Base-by-base conservation (phyloP, 768 basidiomycete genomes). In the Filobasidium wieringae region DNA sequence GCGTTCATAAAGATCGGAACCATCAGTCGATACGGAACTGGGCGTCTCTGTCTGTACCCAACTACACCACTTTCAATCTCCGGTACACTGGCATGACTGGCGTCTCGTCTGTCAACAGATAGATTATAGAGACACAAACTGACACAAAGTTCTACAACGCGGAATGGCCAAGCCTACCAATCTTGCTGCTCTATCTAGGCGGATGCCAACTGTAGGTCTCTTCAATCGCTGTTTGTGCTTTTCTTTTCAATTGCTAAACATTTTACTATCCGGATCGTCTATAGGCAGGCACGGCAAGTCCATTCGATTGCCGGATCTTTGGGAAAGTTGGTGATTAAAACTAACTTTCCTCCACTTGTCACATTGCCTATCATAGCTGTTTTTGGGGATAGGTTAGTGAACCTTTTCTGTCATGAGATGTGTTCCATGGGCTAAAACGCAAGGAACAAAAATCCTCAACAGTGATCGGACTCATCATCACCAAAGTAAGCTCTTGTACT, bases 391-490 rank as follows among this genome's bases (percentile, higher is more conserved):
- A n/a, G 45, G 45, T 49, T 17, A 49, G 45, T 49, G 14, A 14
- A 14, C 15, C 22, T 49, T 24, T 22, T 26, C 22, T 22, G 14
- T 49, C 24, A n/a, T 49, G 36, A n/a, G 9, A 9, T 47, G 43
- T 47, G 43, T 37, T 37, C 36, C 36, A 37, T 37, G 11, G 36
- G 36, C n/a, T 37, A 9, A n/a, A 37, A 37, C 36, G n/a, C n/a
- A n/a, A n/a, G n/a, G n/a, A n/a, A n/a, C n/a, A n/a, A n/a, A n/a
- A n/a, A 37, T 47, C 24, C 11, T 15, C 11, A 47, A 4, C 27
- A 51, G 50, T 51, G 4, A 34, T 51, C 50, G 50, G 50, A n/a
- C 17, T 51, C 15, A 51, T 51, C n/a, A 34, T 51, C 17, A 34
- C 50, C 50, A 51, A 51, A 15, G 45, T 24, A 22, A 49, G 45